Evolutionary conservation across 2,329 filamentous ascomycete species (phyloP), one percentile per base, ranked within the genome.

Genomic region (Aspergillus awamori): DNA sequence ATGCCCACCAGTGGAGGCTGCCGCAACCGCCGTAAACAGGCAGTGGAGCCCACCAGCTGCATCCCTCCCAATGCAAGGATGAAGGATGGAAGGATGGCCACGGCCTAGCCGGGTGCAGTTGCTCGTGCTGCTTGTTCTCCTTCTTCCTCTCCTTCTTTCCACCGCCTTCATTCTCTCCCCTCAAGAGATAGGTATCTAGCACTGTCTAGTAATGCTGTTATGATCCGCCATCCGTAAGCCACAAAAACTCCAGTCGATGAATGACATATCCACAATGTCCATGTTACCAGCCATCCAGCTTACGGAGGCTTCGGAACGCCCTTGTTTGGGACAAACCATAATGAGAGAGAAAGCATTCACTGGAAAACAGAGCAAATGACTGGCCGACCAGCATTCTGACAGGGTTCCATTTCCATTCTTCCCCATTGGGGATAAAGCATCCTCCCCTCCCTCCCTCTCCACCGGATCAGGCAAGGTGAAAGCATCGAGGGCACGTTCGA

Each of bases 11-110:
- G 45, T 49, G 45, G 45, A 49, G 45, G 45, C 22, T 26, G 45
- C 45, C 41, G n/a, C 47, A 28, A 22, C 59, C 61, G 61, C 61
- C 61, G 61, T 63, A 63, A 63, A 63, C 61, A 63, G 61, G 53
- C 48, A 55, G 61, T 63, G 61, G 61, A 63, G 61, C 33, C 33
- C 33, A 13, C 33, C 33, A 36, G 33, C 52, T 45, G 39, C 28
- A 41, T 13, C 26, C 22, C 24, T 28, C 24, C 24, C 24, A 49
- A 49, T 33, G 47, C 47, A 51, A 51, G 47, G 47, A 30, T 17
- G 15, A 6, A 8, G 11, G 33, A 13, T 36, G 33, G 33, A 24
- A 49, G 13, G 5, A 49, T 24, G 41, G 20, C n/a, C n/a, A 20
- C 41, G 5, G 20, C 22, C 41, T 24, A 45, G 33, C 33, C 33